phyloP scores from a whole-genome alignment of 352 stramenopile genomes.

The Phytopythium vexans region DNA sequence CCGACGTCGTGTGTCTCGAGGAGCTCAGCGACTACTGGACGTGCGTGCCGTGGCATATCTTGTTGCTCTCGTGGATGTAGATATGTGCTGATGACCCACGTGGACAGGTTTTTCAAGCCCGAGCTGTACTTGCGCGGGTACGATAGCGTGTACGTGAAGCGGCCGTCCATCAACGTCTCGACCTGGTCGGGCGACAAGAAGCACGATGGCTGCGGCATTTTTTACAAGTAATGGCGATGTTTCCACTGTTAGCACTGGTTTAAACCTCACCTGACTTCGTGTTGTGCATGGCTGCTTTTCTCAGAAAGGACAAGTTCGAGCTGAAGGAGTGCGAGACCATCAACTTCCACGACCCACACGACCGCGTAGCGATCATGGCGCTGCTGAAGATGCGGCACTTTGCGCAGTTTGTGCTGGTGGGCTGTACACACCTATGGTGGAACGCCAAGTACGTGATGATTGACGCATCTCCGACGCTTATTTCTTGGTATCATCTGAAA shows the following conservation, averaged over 20 bases:
- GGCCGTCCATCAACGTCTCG: constrained; percentile 79
- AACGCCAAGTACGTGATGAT: constrained; percentile 67
- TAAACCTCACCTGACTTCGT: neutral
- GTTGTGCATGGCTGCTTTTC: neutral
- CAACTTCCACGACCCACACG: constrained; percentile 85
- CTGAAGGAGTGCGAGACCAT: constrained; percentile 83
- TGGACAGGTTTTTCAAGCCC: constrained; percentile 71
- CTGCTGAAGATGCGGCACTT: constrained; percentile 83
- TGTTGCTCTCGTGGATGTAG: neutral
- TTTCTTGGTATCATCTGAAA: neutral
- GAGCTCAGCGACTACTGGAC: constrained; percentile 89
- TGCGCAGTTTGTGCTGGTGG: constrained; percentile 76
- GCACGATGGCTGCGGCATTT: constrained; percentile 85
- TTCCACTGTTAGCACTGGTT: neutral
- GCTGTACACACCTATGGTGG: constrained; percentile 86
- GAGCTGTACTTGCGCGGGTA: constrained; percentile 72
- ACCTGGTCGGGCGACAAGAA: constrained; percentile 89
- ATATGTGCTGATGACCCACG: neutral
- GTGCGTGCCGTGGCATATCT: constrained; percentile 27
- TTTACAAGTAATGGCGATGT: constrained; percentile 62
- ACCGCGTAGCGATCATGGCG: constrained; percentile 81
- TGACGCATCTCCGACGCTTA: no score
- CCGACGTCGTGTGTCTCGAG: constrained; percentile 82
- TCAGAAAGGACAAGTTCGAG: constrained; percentile 82
- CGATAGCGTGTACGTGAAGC: constrained; percentile 85